Base-by-base conservation (phyloP, 306 rosid genomes). In the Castanopsis chinensis region DNA sequence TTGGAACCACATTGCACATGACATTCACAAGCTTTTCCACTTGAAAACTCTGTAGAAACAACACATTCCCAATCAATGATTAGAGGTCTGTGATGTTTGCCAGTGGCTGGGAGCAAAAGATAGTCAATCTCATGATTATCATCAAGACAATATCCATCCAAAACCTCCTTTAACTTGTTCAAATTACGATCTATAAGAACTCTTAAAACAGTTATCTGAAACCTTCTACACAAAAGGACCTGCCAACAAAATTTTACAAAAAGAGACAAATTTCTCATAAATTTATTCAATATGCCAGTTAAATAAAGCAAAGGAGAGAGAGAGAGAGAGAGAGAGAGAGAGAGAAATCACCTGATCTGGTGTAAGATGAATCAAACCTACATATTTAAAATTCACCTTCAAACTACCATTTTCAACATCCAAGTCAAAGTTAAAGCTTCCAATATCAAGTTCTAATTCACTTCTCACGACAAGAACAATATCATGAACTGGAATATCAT, bases 91-190 rank as follows among this genome's bases (percentile, higher is more conserved):
- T 49, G 69, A 59, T 74, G 65, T 21, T 20, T 25, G 7, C 53
- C 70, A 32, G 70, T 72, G 73, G 89, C 81, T 3, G 99, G 99
- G 57, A 94, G 92, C 84, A 94, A 78, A 80, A 92, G 97, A 85
- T 85, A 92, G 80, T 94, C 97, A 51, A 88, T 75, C 84, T 72
- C 86, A 53, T 71, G 59, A 82, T 76, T 80, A 79, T 82, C 95
- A 81, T 81, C 79, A 45, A 51, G 73, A 73, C 9, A 68, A 45
- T 30, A 61, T 60, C 78, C 83, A 27, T 75, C 82, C 9, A 84
- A 51, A 72, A 37, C 76, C 30, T 75, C 71, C 51, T 23, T 72
- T 89, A 84, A 53, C 56, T 82, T 86, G 27, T 72, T 25, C 72
- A 55, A 76, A 30, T 84, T 76, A 63, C 59, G 84, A 64, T 89